Base-by-base conservation (phyloP, 2,329 filamentous ascomycete genomes). In the Aspergillus fumigatus region DNA sequence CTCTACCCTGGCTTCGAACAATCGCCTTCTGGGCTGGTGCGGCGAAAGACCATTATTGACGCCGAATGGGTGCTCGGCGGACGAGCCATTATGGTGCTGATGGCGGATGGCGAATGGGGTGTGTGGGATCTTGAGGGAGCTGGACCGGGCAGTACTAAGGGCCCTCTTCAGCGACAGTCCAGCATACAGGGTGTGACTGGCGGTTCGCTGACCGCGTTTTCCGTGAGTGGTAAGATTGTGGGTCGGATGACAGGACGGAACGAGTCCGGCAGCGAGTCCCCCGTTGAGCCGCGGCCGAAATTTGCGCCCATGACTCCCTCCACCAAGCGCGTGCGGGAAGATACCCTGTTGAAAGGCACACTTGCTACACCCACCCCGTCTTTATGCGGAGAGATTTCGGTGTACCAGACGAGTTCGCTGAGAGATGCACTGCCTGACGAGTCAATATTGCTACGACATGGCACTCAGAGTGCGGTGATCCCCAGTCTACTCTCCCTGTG, bases 111-210 rank as follows among this genome's bases (percentile, higher is more conserved):
- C 3, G 74, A 78, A 65, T 80, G 77, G 77, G 78, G 78, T 17
- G 71, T 80, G 11, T 80, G 77, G 77, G 77, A 80, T 68, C 65
- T 79, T 25, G 77, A 80, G 65, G 73, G 73, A 27, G 71, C 74
- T 21, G 76, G 76, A 3, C 76, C 77, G 3, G 74, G 72, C 17
- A 69, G 66, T 38, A 64, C 66, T 4, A 73, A 75, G 56, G 75
- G 72, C 17, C 73, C 74, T 21, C 63, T 75, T 45, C 69, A 71
- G 51, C 70, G 70, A 35, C 72, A 76, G 60, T 62, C 68, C 9
- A 75, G 67, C 50, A 64, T 74, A 3, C 69, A 74, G 43, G 75
- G 73, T 21, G 71, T 76, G 1, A 68, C 71, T 32, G 72, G 74
- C 10, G 74, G 74, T 21, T 74, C 74, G 2, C 58, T 78, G 51